A percentile compares a stretch with the other conserved stretches of the same genome.
Evolutionary conservation across 495 filamentous ascomycete species (phyloP).

Genomic region (Neurospora sp.): DNA sequence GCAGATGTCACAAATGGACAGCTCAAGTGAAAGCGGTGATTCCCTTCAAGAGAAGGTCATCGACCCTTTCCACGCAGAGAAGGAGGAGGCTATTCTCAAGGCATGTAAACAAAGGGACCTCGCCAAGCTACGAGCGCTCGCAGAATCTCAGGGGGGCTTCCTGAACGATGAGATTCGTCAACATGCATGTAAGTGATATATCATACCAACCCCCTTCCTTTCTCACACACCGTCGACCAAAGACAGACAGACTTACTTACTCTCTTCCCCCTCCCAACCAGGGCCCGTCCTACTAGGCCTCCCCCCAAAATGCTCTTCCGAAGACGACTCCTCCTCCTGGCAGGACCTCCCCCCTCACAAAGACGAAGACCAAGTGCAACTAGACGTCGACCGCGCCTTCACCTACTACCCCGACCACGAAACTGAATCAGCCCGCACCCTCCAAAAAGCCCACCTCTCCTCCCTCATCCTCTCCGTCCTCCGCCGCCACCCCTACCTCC

Average conservation of each 20-base stretch:
- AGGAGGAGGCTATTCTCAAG: constrained; percentile 39
- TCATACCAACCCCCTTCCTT: not conserved
- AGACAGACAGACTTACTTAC: not conserved
- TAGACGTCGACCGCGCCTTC: constrained; percentile 94
- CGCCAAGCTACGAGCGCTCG: constrained; percentile 50
- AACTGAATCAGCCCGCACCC: constrained; percentile 48
- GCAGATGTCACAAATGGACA: constrained; percentile 1
- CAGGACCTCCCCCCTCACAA: constrained; percentile 50
- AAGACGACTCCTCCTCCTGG: constrained; percentile 34
- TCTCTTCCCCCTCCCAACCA: constrained; percentile 19
- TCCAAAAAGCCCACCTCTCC: constrained; percentile 62
- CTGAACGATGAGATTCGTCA: constrained; percentile 70
- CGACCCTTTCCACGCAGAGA: constrained; percentile 1
- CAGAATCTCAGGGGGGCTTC: constrained; percentile 65
- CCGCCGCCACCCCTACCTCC: constrained; percentile 72
- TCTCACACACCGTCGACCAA: not conserved
- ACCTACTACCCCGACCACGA: constrained; percentile 76
- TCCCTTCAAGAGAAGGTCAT: constrained; percentile 10
- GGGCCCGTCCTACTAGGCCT: constrained; percentile 76
- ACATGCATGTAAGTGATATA: constrained; percentile 66
- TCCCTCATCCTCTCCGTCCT: constrained; percentile 66
- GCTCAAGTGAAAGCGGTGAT: not conserved
- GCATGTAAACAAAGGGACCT: constrained; percentile 61
- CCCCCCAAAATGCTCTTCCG: not conserved
- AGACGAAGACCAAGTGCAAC: constrained; percentile 80